phyloP scores from a whole-genome alignment of 2,329 filamentous ascomycete genomes.

The Verticillium longisporum region DNA sequence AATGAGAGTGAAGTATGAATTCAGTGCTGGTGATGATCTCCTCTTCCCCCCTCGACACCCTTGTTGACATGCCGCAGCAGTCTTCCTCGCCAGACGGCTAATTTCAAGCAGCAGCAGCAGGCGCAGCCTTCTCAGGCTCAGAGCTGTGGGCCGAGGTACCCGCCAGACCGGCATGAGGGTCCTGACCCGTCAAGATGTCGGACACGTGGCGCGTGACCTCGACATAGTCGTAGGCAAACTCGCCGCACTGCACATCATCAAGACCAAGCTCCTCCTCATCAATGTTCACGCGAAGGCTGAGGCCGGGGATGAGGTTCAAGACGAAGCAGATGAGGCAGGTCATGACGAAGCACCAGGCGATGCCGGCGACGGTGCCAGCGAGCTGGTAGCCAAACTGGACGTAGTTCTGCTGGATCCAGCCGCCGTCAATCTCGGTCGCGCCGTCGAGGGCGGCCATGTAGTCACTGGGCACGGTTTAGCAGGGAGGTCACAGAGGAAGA shows the following conservation, averaged over 20 bases:
- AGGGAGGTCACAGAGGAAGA: background rate
- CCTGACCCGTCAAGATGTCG: constrained; percentile 18
- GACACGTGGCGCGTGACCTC: constrained; percentile 61
- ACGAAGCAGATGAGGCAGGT: constrained; percentile 64
- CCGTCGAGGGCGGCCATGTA: constrained; percentile 72
- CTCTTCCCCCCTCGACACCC: background rate
- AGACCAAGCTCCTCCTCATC: constrained; percentile 64
- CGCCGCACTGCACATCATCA: constrained; percentile 71
- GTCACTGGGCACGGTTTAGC: constrained; percentile 32
- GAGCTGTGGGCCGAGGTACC: constrained; percentile 11
- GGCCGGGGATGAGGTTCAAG: constrained; percentile 64
- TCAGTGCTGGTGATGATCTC: background rate
- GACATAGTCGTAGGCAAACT: constrained; percentile 81
- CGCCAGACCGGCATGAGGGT: background rate
- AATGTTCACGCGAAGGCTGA: constrained; percentile 59
- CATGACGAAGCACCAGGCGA: constrained; percentile 60
- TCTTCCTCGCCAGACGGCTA: background rate
- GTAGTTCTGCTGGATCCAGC: constrained; percentile 66
- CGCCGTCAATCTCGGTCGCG: constrained; percentile 44
- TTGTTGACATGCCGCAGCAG: background rate
- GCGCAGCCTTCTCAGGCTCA: constrained; percentile 8
- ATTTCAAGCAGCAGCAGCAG: background rate
- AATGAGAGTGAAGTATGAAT: background rate
- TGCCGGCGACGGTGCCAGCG: constrained; percentile 58
- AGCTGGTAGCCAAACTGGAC: constrained; percentile 65